Evolutionary conservation across 495 filamentous ascomycete genomes (phyloP), one percentile per base, ranked within the genome.

Genomic region (Daldinia grandis): DNA sequence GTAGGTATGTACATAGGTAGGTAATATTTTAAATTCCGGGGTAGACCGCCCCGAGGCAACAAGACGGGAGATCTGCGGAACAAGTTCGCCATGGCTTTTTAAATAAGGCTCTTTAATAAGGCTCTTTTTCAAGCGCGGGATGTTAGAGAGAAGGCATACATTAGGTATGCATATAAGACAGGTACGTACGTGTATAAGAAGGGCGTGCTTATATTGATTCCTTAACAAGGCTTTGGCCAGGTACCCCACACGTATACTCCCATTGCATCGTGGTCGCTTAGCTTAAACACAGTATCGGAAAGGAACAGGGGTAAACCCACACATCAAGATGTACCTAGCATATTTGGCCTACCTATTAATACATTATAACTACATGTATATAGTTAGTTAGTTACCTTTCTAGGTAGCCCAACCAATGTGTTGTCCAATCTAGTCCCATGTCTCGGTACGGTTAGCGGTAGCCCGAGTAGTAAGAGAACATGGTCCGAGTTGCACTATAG

Each of bases 21-120:
- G 69, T 51, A 12, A 68, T 72, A 72, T 64, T 72, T 67, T 27
- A 72, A 72, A 28, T 50, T 54, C 69, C 69, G 64, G 69, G 64
- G 19, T 61, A 27, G 25, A 9, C 59, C 50, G 33, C 51, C 40
- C 55, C 58, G 61, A 64, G 44, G 53, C 9, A 64, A n/a, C n/a
- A n/a, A n/a, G 54, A 33, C 50, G 69, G 59, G 55, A 66, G 68
- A 71, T 71, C 68, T 66, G 61, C 60, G 28, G 55, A 61, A 58
- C 4, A 51, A 33, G 65, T 58, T 61, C 58, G 56, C 47, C 49
- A 64, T 30, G 56, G 21, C 14, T 25, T 42, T 59, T 42, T 59
- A 10, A 17, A 35, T 0, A 0, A 1, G 27, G 25, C n/a, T n/a
- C n/a, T 27, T 4, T 27, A 15, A 61, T 28, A 58, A 1, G 38